These are phyloP conservation scores for Corylus avellana DNA, from an alignment of 306 rosid species.

Conservation along the genomic window DNA sequence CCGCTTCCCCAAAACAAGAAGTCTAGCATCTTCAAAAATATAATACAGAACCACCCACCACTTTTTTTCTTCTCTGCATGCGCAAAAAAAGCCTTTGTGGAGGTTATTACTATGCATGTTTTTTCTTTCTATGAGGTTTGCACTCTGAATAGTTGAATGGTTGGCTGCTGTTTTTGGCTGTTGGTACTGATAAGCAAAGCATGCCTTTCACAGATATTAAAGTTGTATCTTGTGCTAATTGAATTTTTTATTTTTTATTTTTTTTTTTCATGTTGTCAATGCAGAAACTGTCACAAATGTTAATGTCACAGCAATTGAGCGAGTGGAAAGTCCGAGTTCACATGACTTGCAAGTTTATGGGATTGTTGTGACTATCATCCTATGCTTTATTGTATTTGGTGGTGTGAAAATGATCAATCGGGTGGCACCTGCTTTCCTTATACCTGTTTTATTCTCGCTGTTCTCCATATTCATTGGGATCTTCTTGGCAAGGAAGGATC, in stretches of 20 bases:
- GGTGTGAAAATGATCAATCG: conserved; percentile 97
- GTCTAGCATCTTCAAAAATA: not conserved
- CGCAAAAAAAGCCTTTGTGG: not conserved
- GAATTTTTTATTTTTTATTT: conserved; percentile 22
- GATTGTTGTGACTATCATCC: conserved; percentile 83
- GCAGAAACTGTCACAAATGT: conserved; percentile 77
- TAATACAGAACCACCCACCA: not conserved
- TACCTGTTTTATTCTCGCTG: conserved; percentile 86
- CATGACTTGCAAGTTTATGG: conserved; percentile 99
- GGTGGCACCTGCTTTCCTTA: conserved; percentile 97
- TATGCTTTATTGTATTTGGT: conserved; percentile 97
- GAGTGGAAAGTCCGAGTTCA: conserved; percentile 67
- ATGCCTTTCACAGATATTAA: not conserved
- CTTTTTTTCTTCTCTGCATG: not conserved
- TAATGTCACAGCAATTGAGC: conserved; percentile 66
- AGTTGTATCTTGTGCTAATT: conserved; percentile 15
- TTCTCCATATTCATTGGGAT: conserved; percentile 83
- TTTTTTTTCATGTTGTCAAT: conserved; percentile 18
- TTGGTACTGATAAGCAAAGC: not conserved
- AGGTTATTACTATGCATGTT: not conserved
- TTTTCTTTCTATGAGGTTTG: not conserved
- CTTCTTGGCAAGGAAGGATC: conserved; percentile 61
- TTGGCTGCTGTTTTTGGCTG: not conserved
- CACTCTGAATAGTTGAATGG: not conserved
- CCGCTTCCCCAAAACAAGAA: not conserved